phyloP scores from a whole-genome alignment of 768 basidiomycete species.

The Hygrophorus pudorinus region DNA sequence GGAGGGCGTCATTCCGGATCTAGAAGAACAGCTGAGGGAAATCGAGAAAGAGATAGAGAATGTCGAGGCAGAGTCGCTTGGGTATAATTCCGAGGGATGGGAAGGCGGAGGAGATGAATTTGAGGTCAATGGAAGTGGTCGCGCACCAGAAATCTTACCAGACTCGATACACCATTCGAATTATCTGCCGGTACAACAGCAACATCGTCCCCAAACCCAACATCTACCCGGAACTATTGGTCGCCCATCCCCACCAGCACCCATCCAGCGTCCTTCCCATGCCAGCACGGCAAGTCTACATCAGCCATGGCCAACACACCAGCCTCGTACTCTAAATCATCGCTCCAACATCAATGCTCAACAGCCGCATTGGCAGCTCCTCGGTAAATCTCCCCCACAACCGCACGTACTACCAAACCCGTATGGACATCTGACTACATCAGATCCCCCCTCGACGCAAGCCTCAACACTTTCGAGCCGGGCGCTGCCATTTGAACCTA shows the following conservation, averaged over 20 bases:
- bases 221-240: conserved; percentile 12
- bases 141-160: neutral
- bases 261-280: conserved; percentile 9
- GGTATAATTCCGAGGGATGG: neutral
- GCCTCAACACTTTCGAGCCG: conserved; percentile 35
- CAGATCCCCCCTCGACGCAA: neutral
- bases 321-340: neutral
- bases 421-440: neutral
- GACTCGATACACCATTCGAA: conserved; percentile 4
- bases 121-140: neutral
- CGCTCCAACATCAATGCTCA: neutral
- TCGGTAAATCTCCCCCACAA: neutral
- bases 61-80: conserved; percentile 6
- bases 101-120: neutral
- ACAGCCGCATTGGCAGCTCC: neutral
- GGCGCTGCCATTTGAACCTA: conserved; percentile 45
- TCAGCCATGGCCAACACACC: conserved; percentile 4
- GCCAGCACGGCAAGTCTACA: neutral
- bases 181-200: conserved; percentile 13
- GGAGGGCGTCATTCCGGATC: conserved; percentile 50
- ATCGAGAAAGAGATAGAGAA: conserved; percentile 52
- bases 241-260: conserved; percentile 10
- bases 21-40: conserved; percentile 55
- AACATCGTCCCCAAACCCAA: conserved; percentile 10
- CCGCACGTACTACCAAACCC: neutral